Evolutionary conservation across 2,329 filamentous ascomycete species (phyloP).

Genomic region (Apiospora kogelbergensis): DNA sequence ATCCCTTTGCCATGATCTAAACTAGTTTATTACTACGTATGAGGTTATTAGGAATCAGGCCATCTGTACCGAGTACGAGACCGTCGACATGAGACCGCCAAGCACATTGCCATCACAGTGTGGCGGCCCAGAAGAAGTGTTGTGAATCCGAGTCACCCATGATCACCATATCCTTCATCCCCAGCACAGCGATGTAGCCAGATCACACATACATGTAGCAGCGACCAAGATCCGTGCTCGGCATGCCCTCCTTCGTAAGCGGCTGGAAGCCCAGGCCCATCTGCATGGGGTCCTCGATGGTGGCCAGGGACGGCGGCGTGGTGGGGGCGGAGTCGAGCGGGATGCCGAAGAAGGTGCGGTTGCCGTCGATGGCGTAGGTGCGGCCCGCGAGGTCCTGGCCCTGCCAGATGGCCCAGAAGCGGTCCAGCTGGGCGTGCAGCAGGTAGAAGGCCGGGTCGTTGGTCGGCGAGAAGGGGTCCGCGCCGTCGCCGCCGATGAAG

Average conservation of each 20-base stretch:
- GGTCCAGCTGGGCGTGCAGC: constrained; percentile 23
- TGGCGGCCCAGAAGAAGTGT: background rate
- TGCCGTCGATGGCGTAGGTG: constrained; percentile 22
- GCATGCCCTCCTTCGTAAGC: constrained; percentile 19
- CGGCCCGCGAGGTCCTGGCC: constrained; percentile 18
- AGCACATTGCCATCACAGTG: background rate
- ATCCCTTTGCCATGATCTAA: no score
- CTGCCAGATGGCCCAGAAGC: constrained; percentile 24
- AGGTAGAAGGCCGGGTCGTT: constrained; percentile 23
- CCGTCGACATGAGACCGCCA: background rate
- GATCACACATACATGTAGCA: constrained; percentile 21
- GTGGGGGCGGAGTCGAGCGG: constrained; percentile 19
- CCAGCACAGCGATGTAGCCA: no score
- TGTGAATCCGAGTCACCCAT: background rate
- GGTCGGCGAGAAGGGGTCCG: constrained; percentile 22
- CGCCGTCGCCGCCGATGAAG: constrained; percentile 19
- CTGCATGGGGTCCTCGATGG: constrained; percentile 19
- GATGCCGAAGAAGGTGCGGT: constrained; percentile 18
- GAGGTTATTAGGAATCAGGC: no score
- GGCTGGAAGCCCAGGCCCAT: constrained; percentile 19
- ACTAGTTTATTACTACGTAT: no score
- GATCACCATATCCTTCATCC: background rate
- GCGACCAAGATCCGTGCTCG: constrained; percentile 17
- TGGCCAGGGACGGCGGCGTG: constrained; percentile 19
- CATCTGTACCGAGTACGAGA: no score